Conservation (phyloP, 345 rosid species). For the Linum usitatissimum region DNA sequence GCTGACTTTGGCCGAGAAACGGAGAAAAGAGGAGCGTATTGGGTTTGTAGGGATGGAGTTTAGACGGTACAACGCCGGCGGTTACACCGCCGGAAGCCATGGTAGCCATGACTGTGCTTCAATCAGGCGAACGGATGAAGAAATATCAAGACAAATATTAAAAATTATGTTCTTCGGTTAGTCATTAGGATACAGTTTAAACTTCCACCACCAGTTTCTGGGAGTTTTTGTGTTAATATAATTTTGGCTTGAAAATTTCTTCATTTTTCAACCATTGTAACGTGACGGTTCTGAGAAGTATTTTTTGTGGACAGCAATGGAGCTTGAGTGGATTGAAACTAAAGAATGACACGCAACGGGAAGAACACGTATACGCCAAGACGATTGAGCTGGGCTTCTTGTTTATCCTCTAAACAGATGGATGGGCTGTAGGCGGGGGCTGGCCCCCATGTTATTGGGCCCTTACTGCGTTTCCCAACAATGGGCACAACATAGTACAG, state of each 20-base stretch:
- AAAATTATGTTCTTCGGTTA: neutral
- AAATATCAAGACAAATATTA: constrained; percentile 1
- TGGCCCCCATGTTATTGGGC: too few species aligned
- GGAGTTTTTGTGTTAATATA: neutral
- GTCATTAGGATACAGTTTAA: constrained; percentile 3
- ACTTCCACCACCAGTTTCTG: constrained; percentile 17
- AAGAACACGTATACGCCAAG: constrained; percentile 1
- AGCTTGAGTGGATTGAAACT: constrained; percentile 4
- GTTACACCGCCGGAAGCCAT: constrained; percentile 42
- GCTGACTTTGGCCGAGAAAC: constrained; percentile 52
- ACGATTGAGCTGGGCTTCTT: neutral
- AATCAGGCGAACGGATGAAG: neutral
- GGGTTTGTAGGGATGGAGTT: constrained; percentile 18
- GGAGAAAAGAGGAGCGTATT: constrained; percentile 21
- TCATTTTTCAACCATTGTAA: neutral
- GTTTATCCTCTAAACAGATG: too few species aligned
- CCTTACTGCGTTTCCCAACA: too few species aligned
- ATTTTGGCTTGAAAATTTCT: neutral
- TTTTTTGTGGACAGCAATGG: constrained; percentile 23
- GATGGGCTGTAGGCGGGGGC: too few species aligned
- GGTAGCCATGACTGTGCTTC: constrained; percentile 41
- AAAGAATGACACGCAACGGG: constrained; percentile 15
- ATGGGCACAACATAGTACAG: too few species aligned
- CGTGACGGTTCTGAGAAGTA: constrained; percentile 31
- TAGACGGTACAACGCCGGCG: constrained; percentile 24